Base-by-base conservation (phyloP, 352 stramenopile species). In the Globisporangium carolinianum region DNA sequence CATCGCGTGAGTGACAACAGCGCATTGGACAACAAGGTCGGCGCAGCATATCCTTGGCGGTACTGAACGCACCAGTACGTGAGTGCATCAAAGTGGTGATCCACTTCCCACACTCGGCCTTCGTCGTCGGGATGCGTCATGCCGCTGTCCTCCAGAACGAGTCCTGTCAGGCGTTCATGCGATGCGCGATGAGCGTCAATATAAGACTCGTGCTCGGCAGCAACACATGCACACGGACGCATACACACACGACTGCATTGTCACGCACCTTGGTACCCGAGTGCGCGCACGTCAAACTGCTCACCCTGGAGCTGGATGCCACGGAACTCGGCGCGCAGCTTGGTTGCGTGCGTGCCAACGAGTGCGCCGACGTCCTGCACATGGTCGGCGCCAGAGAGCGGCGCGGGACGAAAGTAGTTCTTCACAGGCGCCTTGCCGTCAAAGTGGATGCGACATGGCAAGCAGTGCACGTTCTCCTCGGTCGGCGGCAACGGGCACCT, bases 361-460 rank as follows among this genome's bases (percentile, higher is more conserved):
- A 63, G 48, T 14, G 69, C 62, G 35, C 67, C 56, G 57, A 76
- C 57, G 37, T 83, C 57, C 41, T 39, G 61, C 49, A 38, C 60
- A 51, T 60, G 61, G 55, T 52, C 72, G 47, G 5, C 52, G 66
- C 43, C 61, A 58, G 57, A 68, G 73, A 63, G 60, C 71, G 55
- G 61, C 66, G 43, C 50, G n/a, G 74, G 79, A 11, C 56, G 75
- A 66, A 94, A 94, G 58, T 88, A 91, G 48, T 69, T 87, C 67
- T 89, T 86, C 46, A 94, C 76, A 0, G 75, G 51, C 4, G 84
- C 84, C 7, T 64, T 52, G 2, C 84, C 84, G 60, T 91, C 67
- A 57, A 77, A 74, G 56, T 89, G 71, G 50, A 94, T 83, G 45
- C 75, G 76, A 46, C 84, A 94, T 15, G 84, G 84, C 50, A 94